Evolutionary conservation across 192 early-diverging fungal species (phyloP).

Genomic region (Umbelopsis vinacea): DNA sequence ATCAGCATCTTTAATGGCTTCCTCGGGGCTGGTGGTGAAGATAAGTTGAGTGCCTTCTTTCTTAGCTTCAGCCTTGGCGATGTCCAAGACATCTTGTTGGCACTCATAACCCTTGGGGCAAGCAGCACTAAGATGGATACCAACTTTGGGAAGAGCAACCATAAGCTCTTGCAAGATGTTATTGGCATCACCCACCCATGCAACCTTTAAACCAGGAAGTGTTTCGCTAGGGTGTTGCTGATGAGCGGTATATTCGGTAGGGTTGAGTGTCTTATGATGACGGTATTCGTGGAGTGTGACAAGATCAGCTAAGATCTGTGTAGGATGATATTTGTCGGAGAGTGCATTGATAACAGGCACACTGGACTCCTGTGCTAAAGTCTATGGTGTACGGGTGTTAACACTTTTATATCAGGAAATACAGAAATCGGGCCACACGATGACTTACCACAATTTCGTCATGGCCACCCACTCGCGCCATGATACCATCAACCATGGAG

Average conservation of each 20-base stretch:
- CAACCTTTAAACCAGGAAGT: constrained; percentile 76
- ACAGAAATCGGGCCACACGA: background rate
- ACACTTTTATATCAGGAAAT: background rate
- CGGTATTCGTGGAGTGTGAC: constrained; percentile 90
- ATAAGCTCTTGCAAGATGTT: constrained; percentile 94
- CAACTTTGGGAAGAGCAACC: constrained; percentile 87
- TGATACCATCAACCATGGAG: constrained; percentile 94
- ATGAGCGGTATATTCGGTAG: constrained; percentile 48
- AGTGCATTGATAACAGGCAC: constrained; percentile 97
- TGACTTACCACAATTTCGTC: constrained; percentile 77
- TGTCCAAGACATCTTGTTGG: constrained; percentile 68
- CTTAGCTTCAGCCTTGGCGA: constrained; percentile 67
- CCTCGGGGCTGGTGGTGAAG: constrained; percentile 70
- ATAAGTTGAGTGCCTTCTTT: constrained; percentile 49
- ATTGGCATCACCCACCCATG: constrained; percentile 99
- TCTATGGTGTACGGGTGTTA: constrained; percentile 47
- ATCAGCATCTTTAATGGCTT: constrained; percentile 83
- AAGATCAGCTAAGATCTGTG: constrained; percentile 95
- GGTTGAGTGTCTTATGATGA: constrained; percentile 45
- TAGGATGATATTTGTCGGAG: constrained; percentile 93
- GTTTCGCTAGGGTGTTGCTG: constrained; percentile 55
- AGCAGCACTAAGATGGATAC: constrained; percentile 79
- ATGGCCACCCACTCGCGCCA: constrained; percentile 93
- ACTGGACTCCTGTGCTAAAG: constrained; percentile 81
- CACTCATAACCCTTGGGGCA: constrained; percentile 85